Base-by-base conservation (phyloP, 148 eudicot genomes). In the Linanthus parryae region DNA sequence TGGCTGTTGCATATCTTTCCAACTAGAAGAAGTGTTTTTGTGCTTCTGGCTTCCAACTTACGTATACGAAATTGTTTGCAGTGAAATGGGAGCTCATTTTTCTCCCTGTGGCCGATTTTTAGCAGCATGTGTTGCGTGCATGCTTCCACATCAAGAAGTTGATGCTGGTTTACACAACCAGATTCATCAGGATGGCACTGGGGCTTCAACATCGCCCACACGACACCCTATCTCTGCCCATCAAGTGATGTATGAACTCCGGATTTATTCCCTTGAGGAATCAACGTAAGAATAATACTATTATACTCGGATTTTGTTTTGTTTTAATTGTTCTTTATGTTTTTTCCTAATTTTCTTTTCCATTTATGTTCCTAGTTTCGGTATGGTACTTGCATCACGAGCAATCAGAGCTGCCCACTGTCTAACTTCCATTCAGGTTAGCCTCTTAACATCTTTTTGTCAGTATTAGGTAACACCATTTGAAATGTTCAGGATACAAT, bases 81-180 rank as follows among this genome's bases (percentile, higher is more conserved):
- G 99, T 73, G 99, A 94, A 77, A 94, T 94, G 99, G 99, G 99
- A 44, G 95, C 99, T 73, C 99, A 94, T 70, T 94, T 94, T 73
- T 94, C 99, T 38, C 96, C 99, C 8, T 94, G 99, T 61, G 99
- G 99, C 45, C 80, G 85, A 78, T 94, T 82, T 69, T 73, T 94
- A 66, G 99, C 99, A 5, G 96, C 89, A 29, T 94, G 99, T 73
- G 95, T 94, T 66, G 99, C 99, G 44, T 94, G 99, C 63, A 71
- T 94, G 67, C 59, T 71, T 44, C 99, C 95, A 33, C 71, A 70
- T 45, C 44, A 54, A 15, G 99, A 92, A 67, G 77, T 67, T 72
- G 99, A 88, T 50, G 42, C 82, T 61, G 88, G 80, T 55, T 44
- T 68, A 30, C 91, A 74, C 25, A 67, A 75, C 61, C 85, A 73